Base-by-base conservation (phyloP, 106 monocot species). In the Acanthochlamys bracteata region DNA sequence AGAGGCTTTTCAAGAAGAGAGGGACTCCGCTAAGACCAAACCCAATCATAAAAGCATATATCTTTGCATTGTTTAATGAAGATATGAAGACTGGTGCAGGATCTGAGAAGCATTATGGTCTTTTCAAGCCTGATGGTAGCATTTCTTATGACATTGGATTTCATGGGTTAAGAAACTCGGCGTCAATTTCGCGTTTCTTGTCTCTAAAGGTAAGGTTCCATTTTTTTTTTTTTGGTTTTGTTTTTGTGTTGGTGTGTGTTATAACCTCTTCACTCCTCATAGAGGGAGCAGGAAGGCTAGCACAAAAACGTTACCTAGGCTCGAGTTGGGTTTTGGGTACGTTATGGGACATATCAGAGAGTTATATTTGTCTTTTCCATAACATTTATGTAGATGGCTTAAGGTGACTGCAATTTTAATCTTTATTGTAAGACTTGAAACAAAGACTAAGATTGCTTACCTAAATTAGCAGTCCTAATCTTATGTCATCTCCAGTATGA, bases 11-110 rank as follows among this genome's bases (percentile, higher is more conserved):
- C 19, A 83, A 80, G 72, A 83, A 71, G 63, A 90, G 86, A 78
- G 90, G 90, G 42, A 90, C 90, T 63, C 90, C 90, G 21, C 49
- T 64, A 11, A 86, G 78, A 25, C 90, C 86, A 20, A 78, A 86
- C 43, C 49, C 53, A 27, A 65, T 63, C 21, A 62, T 78, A 4
- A 86, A 74, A 56, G 90, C 86, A 11, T 90, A 90, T 65, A 57
- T 90, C 6, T 90, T 90, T 76, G 90, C 90, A 26, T 69, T 90
- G 61, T 90, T 86, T 49, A 90, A 90, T 66, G 90, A 90, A 66
- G 60, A 90, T 71, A 58, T 71, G 70, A 90, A 90, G 55, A 64
- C 78, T 55, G 90, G 90, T 24, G 77, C 79, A 42, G 15, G 66
- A 25, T 86, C 90, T 51, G 90, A 90, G 76, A 77, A 67, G 66